Evolutionary conservation across 176 grass and related monocot genomes (phyloP), one percentile per base, ranked within the genome.

Genomic region (Hsuehochloa calcarea): DNA sequence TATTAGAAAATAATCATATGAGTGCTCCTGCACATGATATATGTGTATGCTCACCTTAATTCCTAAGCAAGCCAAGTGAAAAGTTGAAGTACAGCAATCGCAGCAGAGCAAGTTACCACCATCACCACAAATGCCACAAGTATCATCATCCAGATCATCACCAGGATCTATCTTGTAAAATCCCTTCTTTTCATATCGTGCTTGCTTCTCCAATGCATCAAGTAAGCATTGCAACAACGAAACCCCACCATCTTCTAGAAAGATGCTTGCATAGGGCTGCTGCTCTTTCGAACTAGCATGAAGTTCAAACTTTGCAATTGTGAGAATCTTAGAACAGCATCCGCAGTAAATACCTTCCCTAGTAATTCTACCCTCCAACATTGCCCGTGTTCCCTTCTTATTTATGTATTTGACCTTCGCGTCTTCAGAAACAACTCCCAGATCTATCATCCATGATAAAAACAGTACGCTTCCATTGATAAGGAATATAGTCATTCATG

Each of bases 391-490:
- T 64, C 86, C 88, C 82, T 86, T 92, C 66, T 87, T 85, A 81
- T 96, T 94, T 86, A 98, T 92, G 61, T 98, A 98, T 45, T 89
- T 93, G 83, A 94, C 88, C 67, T 92, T 90, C 55, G 78, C 65
- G 50, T 89, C 88, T 86, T 89, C 90, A 59, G 74, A 78, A 81
- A 98, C 37, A 77, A 98, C 83, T 66, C 86, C 96, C 73, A 91
- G 72, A 87, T 98, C 96, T 81, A 98, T 98, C 88, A 98, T 91
- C 96, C 96, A 98, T 46, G 93, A 92, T 39, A 92, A 89, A 89
- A 79, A 98, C 66, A 14, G 96, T 98, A 65, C 91, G 83, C 83
- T 85, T 98, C 91, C 93, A 90, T 72, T 82, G 45, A 82, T 98
- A 96, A 63, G 85, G 87, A 80, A 91, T 44, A 84, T 96, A 96